These are phyloP conservation scores for Termitomyces bulborhizus DNA, from an alignment of 768 basidiomycete genomes.

Conservation along the genomic window DNA sequence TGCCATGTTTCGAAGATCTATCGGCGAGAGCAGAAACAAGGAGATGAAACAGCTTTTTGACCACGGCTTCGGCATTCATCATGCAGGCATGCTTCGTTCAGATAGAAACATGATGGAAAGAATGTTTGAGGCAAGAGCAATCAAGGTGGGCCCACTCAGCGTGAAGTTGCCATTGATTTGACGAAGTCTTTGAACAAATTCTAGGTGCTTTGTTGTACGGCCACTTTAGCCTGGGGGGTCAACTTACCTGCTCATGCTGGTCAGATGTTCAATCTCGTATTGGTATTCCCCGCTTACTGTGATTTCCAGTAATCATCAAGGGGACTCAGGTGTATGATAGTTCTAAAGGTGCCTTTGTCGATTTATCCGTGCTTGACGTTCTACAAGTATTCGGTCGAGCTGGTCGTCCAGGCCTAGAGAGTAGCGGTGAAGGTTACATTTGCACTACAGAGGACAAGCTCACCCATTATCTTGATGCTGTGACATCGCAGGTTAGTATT, in stretches of 20 bases:
- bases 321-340: constrained; percentile 97
- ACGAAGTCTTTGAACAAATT: not conserved
- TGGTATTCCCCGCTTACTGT: constrained; percentile 8
- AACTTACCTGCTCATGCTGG: constrained; percentile 98
- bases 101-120: constrained; percentile 95
- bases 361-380: constrained; percentile 92
- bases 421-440: constrained; percentile 94
- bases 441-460: constrained; percentile 94
- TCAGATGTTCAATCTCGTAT: constrained; percentile 20
- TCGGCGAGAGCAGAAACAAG: constrained; percentile 82
- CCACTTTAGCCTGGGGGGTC: constrained; percentile 98
- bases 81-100: constrained; percentile 94
- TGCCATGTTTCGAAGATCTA: constrained; percentile 66
- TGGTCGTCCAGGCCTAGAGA: constrained; percentile 81
- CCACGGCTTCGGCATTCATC: constrained; percentile 92
- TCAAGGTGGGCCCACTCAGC: constrained; percentile 57
- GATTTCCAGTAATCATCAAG: constrained; percentile 77
- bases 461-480: constrained; percentile 80
- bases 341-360: constrained; percentile 82
- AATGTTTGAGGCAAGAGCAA: constrained; percentile 85
- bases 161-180: not conserved
- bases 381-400: constrained; percentile 97
- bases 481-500: constrained; percentile 70
- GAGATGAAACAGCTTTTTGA: constrained; percentile 97
- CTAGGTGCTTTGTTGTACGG: constrained; percentile 97